A percentile compares a stretch with the other conserved stretches of the same genome.
Evolutionary conservation across 2,329 filamentous ascomycete genomes (phyloP).

Genomic region (Arthrinium phaeospermum): DNA sequence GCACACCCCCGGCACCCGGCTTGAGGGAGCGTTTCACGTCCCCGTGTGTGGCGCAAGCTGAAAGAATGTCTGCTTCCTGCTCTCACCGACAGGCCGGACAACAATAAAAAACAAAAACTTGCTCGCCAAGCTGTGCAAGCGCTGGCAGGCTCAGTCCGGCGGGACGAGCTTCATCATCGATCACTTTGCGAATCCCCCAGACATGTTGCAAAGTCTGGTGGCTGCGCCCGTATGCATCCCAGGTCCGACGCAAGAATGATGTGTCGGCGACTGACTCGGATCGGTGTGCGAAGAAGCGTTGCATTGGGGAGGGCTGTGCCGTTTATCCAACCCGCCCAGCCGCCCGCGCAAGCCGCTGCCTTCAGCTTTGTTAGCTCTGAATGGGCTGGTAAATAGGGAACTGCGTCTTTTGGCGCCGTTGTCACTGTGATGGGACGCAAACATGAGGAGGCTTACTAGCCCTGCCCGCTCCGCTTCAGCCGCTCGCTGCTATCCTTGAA

Average conservation of each 20-base stretch:
- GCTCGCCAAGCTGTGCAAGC: conserved; percentile 1
- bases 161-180: neutral
- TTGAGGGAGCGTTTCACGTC: neutral
- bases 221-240: neutral
- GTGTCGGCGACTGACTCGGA: neutral
- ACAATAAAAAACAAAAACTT: neutral
- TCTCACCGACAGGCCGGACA: neutral
- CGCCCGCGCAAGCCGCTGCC: neutral
- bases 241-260: conserved; percentile 1
- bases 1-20: neutral
- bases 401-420: neutral
- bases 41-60: neutral
- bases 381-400: neutral
- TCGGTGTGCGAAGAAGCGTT: neutral
- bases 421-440: conserved; percentile 7
- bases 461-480: neutral
- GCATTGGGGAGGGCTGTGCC: neutral
- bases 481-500: neutral
- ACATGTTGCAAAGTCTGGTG: neutral
- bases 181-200: neutral
- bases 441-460: neutral
- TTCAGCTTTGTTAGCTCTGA: neutral
- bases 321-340: neutral
- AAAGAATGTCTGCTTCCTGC: neutral
- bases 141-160: neutral